Conservation (phyloP, 2,329 filamentous ascomycete genomes). For the Aureobasidium pullulans region DNA sequence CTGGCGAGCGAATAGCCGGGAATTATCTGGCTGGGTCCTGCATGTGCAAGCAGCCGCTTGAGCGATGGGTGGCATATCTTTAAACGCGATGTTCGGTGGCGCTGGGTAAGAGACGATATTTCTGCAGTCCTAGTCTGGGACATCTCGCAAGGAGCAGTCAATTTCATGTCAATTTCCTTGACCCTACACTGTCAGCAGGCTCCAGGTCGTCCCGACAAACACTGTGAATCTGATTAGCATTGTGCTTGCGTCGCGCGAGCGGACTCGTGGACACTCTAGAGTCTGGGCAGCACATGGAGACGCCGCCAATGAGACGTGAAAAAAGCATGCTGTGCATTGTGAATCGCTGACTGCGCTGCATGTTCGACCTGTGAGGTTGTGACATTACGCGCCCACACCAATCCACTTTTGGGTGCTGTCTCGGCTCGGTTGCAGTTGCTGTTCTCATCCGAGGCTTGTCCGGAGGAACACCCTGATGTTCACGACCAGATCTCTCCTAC, state of each 20-base stretch:
- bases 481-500: no score
- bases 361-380: slow-evolving; percentile 7
- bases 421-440: not conserved
- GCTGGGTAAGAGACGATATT: not conserved
- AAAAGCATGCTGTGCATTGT: slow-evolving; percentile 8
- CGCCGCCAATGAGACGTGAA: not conserved
- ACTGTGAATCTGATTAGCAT: not conserved
- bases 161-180: not conserved
- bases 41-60: slow-evolving; percentile 1
- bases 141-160: not conserved
- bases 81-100: not conserved
- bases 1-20: slow-evolving; percentile 1
- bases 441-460: not conserved
- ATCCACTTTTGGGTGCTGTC: not conserved
- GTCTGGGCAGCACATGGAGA: not conserved
- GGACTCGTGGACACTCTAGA: not conserved
- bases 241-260: not conserved
- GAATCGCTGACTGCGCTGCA: slow-evolving; percentile 4
- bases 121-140: not conserved
- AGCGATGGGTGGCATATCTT: not conserved
- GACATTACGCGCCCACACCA: slow-evolving; percentile 4
- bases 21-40: not conserved
- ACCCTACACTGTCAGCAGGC: not conserved
- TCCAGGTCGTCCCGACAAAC: not conserved
- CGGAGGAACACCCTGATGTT: not conserved